Conservation (phyloP, 768 basidiomycete species). For the Agrocybe chaxingu region DNA sequence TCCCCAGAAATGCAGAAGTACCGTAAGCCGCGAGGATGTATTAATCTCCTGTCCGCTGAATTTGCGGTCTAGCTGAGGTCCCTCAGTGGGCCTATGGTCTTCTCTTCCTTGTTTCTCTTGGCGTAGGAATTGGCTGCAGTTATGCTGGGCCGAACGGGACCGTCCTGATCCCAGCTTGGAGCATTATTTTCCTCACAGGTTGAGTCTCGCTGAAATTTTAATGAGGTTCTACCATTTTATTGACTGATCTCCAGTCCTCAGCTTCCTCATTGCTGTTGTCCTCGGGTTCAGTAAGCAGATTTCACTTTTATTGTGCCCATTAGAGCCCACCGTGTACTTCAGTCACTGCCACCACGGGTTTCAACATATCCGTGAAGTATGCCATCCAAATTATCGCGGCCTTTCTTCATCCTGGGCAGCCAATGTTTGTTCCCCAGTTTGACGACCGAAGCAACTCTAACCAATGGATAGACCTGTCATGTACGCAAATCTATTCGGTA, state of each 20-base stretch:
- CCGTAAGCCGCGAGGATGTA: constrained; percentile 15
- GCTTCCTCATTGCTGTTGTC: constrained; percentile 33
- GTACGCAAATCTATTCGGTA: constrained; percentile 55
- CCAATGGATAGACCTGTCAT: constrained; percentile 38
- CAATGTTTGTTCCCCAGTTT: constrained; percentile 30
- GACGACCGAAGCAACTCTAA: neutral
- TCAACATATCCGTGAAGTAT: constrained; percentile 46
- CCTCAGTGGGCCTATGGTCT: constrained; percentile 50
- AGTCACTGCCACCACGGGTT: constrained; percentile 26
- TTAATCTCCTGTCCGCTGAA: neutral
- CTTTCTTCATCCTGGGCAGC: constrained; percentile 45
- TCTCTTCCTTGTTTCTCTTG: constrained; percentile 43
- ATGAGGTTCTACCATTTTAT: neutral
- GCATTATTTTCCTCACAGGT: constrained; percentile 48
- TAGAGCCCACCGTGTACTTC: neutral
- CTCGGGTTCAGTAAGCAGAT: constrained; percentile 37
- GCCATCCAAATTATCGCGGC: constrained; percentile 49
- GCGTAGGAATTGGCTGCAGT: constrained; percentile 45
- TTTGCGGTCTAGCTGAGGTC: constrained; percentile 32
- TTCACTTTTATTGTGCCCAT: constrained; percentile 1
- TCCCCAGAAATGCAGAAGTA: constrained; percentile 47
- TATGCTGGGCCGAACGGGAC: constrained; percentile 31
- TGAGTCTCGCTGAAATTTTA: neutral
- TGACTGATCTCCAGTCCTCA: constrained; percentile 18
- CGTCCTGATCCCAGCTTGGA: constrained; percentile 54